These are phyloP conservation scores for Saccharomyces pastorianus DNA, from an alignment of 1,139 yeast genomes.

Conservation along the genomic window DNA sequence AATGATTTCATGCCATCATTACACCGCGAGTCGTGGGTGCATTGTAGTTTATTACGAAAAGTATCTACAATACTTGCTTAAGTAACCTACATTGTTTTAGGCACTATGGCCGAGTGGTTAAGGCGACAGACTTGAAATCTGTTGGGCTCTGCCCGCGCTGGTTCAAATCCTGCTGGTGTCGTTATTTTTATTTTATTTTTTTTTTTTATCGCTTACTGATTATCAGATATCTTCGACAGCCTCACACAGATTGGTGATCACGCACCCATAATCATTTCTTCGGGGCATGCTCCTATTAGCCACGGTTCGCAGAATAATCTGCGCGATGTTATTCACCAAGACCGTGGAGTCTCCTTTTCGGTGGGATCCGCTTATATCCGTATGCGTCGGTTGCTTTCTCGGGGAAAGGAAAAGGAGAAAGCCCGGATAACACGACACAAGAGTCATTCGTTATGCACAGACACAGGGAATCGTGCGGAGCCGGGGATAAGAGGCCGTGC, in stretches of 20 bases:
- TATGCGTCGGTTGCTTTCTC: background rate
- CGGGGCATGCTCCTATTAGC: background rate
- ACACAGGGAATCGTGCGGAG: background rate
- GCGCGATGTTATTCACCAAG: background rate
- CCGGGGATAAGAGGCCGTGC: background rate
- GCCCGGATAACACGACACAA: background rate
- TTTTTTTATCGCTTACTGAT: background rate
- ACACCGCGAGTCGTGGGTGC: background rate
- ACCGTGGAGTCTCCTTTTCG: background rate
- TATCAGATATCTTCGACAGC: background rate
- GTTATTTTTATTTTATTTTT: constrained; percentile 9
- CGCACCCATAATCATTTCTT: background rate
- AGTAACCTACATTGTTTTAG: constrained; percentile 3
- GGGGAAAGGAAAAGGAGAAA: background rate
- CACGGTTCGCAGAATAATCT: background rate
- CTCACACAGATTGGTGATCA: background rate
- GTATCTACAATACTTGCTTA: too few species aligned
- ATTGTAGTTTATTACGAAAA: too few species aligned
- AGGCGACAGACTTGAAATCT: constrained; percentile 30
- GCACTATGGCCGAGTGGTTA: constrained; percentile 31
- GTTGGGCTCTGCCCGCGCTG: constrained; percentile 31
- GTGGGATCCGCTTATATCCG: background rate
- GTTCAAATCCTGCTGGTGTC: constrained; percentile 30
- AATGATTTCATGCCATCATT: background rate
- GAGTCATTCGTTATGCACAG: background rate